Evolutionary conservation across 2,329 filamentous ascomycete species (phyloP).

Genomic region (Chrysoporthe cubensis): DNA sequence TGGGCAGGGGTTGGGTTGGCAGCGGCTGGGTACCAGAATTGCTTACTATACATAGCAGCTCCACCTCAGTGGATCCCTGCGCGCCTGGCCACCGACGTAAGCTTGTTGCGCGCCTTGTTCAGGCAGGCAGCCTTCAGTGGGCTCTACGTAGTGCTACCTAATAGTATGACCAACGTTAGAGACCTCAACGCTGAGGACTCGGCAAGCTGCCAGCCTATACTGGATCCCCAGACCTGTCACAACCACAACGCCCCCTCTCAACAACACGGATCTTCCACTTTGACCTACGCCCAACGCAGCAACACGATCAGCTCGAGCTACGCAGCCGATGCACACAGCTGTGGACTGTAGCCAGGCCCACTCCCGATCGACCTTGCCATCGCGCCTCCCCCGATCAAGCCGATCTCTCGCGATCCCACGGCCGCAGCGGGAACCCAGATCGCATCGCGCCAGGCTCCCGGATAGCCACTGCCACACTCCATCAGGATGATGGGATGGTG

Average conservation of each 20-base stretch:
- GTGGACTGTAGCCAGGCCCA: neutral
- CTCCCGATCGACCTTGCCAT: neutral
- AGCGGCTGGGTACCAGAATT: neutral
- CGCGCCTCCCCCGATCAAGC: neutral
- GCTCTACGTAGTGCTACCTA: neutral
- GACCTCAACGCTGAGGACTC: neutral
- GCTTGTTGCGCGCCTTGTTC: neutral
- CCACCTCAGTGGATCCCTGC: neutral
- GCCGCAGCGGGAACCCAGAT: slow-evolving; percentile 6
- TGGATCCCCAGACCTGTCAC: neutral
- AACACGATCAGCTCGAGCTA: neutral
- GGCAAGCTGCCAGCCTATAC: slow-evolving; percentile 6
- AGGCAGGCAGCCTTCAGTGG: slow-evolving; percentile 6
- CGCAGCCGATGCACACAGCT: neutral
- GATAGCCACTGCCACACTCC: neutral
- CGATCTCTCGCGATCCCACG: neutral
- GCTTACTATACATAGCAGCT: neutral
- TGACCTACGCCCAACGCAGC: neutral
- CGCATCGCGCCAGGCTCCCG: neutral
- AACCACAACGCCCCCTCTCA: neutral
- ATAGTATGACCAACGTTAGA: slow-evolving; percentile 5
- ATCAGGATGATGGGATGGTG: slow-evolving; percentile 84
- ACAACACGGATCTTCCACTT: neutral
- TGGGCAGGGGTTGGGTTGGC: neutral
- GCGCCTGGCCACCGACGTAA: slow-evolving; percentile 1